phyloP scores from a whole-genome alignment of 2,329 filamentous ascomycete species.

The Chalara sp. region DNA sequence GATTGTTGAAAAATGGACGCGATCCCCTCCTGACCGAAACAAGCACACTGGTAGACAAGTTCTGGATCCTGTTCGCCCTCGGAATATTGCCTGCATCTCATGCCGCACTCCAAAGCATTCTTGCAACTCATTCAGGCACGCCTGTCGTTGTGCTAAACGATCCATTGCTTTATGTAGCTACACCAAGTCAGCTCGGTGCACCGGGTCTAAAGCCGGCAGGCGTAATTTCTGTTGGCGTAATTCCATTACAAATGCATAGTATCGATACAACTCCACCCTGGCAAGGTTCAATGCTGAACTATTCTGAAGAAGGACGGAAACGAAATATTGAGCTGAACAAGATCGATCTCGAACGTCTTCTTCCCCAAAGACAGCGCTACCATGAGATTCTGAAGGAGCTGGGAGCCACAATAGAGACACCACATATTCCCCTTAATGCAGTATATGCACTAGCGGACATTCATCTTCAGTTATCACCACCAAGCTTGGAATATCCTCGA shows the following conservation, averaged over 20 bases:
- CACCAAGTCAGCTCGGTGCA: constrained; percentile 33
- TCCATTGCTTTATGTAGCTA: constrained; percentile 28
- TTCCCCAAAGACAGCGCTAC: too few species aligned
- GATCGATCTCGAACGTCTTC: neutral
- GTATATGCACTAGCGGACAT: neutral
- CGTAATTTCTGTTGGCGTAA: constrained; percentile 33
- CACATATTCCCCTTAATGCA: constrained; percentile 7
- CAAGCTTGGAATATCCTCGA: constrained; percentile 29
- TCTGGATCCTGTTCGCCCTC: too few species aligned
- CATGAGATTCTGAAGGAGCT: too few species aligned
- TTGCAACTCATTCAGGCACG: constrained; percentile 24
- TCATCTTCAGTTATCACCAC: constrained; percentile 26
- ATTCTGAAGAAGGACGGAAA: constrained; percentile 28
- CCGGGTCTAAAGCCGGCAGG: constrained; percentile 29
- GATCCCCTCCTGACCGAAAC: too few species aligned
- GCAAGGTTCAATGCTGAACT: constrained; percentile 30
- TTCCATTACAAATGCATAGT: constrained; percentile 30
- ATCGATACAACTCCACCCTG: constrained; percentile 33
- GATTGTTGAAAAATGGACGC: too few species aligned
- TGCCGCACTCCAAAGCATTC: constrained; percentile 27
- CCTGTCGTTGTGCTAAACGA: constrained; percentile 38
- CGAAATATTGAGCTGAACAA: constrained; percentile 26
- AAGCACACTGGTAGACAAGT: too few species aligned
- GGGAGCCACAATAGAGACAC: neutral
- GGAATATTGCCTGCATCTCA: too few species aligned